Base-by-base conservation (phyloP, 179 eudicot genomes). In the Actinidia arguta region DNA sequence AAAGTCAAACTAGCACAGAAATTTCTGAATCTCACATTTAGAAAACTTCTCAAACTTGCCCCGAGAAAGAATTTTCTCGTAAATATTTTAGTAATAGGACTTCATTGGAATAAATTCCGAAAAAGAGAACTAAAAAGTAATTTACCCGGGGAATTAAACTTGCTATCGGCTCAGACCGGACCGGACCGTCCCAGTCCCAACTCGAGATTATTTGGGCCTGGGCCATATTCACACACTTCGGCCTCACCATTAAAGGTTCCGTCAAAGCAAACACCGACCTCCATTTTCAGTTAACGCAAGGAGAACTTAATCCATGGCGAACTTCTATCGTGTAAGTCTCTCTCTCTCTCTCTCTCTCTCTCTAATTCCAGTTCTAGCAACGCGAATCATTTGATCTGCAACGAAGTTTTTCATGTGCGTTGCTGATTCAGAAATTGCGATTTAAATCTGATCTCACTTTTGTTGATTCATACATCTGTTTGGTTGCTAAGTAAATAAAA, bases 311-410 rank as follows among this genome's bases (percentile, higher is more conserved):
- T 47, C 76, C 13, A 72, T 72, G 76, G 76, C 76, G 56, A 48
- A 51, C 76, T 72, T 51, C 77, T 73, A 50, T 36, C 77, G 61
- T 51, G 77, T 73, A 51, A 73, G 77, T 54, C 0, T 11, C 20
- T n/a, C 75, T 46, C 27, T 70, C 54, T 20, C 67, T 62, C 18
- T 31, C 12, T 44, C n/a, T 73, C 59, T 47, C 27, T 46, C 25
- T 6, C 7, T n/a, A 67, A 39, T 6, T 11, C 13, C 75, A 71
- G n/a, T 25, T 51, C 22, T 59, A 73, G 58, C 13, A 73, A 42
- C 61, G 16, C 59, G 51, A 73, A 51, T 73, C 59, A 73, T 4
- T 7, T 25, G 8, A 73, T 73, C 51, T 73, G 39, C 61, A 1
- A 50, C 22, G 39, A 73, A 25, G 42, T 73, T 73, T 50, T n/a